phyloP scores from a whole-genome alignment of 2,329 filamentous ascomycete species.

The Pyrenochaeta sp. region DNA sequence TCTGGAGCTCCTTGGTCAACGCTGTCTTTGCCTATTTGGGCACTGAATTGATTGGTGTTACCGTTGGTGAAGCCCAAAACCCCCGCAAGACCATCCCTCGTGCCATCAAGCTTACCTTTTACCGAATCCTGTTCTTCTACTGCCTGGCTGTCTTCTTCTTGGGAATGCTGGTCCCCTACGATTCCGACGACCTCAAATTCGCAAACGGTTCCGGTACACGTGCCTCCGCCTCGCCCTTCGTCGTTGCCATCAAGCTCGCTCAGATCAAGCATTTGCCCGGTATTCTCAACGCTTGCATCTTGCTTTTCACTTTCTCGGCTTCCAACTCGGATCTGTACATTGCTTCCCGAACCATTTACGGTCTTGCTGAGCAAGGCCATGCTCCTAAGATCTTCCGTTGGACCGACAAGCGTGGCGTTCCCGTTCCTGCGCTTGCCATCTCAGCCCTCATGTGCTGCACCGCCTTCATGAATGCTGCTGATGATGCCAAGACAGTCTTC shows the following conservation, averaged over 20 bases:
- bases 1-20: constrained; percentile 75
- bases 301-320: constrained; percentile 78
- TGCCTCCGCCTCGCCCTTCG: constrained; percentile 75
- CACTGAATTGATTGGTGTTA: constrained; percentile 77
- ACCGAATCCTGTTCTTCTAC: constrained; percentile 84
- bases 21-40: constrained; percentile 80
- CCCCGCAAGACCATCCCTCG: constrained; percentile 77
- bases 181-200: constrained; percentile 66
- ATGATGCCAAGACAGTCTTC: constrained; percentile 53
- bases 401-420: constrained; percentile 75
- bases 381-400: constrained; percentile 75
- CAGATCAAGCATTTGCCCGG: constrained; percentile 69
- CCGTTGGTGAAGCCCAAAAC: constrained; percentile 80
- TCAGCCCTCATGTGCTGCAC: constrained; percentile 70
- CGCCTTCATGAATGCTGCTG: constrained; percentile 64
- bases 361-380: constrained; percentile 73
- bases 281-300: constrained; percentile 76
- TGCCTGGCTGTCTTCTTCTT: constrained; percentile 75
- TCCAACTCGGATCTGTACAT: constrained; percentile 81
- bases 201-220: constrained; percentile 56
- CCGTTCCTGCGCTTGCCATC: constrained; percentile 68
- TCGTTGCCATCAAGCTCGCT: constrained; percentile 73
- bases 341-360: constrained; percentile 75
- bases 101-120: constrained; percentile 82
- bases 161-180: constrained; percentile 78